A percentile compares a stretch with the other conserved stretches of the same genome.
These are phyloP conservation scores for Zygoascus ofunaensis DNA, from an alignment of 805 yeast genomes.

Conservation along the genomic window DNA sequence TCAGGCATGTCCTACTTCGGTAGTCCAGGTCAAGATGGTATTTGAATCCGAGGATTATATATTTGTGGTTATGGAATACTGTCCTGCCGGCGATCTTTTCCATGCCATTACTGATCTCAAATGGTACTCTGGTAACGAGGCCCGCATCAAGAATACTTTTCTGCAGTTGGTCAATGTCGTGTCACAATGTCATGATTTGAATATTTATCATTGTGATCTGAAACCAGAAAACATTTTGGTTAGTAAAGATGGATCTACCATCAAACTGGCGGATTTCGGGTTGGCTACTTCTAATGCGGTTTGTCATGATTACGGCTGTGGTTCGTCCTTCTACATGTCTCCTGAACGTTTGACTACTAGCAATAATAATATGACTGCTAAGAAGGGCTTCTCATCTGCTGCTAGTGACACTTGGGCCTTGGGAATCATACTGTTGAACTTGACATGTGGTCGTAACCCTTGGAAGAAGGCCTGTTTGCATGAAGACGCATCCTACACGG, in stretches of 20 bases:
- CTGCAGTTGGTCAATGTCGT: conserved; percentile 72
- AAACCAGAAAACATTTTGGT: conserved; percentile 86
- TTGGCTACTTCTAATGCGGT: conserved; percentile 58
- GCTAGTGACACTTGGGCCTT: conserved; percentile 85
- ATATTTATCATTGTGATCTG: conserved; percentile 82
- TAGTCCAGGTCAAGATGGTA: conserved; percentile 66
- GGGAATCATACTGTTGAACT: conserved; percentile 69
- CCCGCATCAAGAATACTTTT: conserved; percentile 45
- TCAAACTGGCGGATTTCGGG: conserved; percentile 75
- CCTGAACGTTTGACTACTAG: conserved; percentile 46
- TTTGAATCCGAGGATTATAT: conserved; percentile 43
- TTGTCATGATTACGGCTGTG: conserved; percentile 69
- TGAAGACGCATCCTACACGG: conserved; percentile 55
- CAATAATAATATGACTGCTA: conserved; percentile 23
- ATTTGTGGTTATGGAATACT: conserved; percentile 78
- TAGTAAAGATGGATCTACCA: conserved; percentile 41
- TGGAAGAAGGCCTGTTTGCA: conserved; percentile 71
- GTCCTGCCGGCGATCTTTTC: conserved; percentile 70
- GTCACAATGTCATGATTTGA: conserved; percentile 64
- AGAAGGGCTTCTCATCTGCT: conserved; percentile 45
- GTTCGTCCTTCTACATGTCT: conserved; percentile 86
- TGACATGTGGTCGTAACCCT: conserved; percentile 78
- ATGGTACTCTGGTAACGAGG: conserved; percentile 39
- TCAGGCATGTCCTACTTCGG: conserved; percentile 50
- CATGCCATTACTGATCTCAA: conserved; percentile 63